Evolutionary conservation across 352 stramenopile species (phyloP), one percentile per base, ranked within the genome.

Genomic region (Phytopythium litorale): DNA sequence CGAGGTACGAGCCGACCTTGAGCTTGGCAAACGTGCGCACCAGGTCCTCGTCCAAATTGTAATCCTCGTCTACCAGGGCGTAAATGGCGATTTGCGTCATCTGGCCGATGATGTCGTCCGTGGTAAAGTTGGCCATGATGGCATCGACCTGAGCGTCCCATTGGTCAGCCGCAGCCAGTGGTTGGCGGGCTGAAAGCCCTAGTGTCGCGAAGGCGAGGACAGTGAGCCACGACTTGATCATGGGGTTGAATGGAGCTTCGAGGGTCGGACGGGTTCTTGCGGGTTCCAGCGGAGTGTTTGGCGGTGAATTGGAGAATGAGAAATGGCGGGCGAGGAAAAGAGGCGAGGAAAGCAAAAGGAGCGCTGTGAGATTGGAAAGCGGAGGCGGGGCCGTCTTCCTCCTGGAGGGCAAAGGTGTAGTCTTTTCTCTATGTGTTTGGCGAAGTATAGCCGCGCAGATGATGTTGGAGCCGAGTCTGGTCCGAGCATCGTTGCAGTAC

Each of bases 61-160:
- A 35, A 15, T 63, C 57, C 0, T 8, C 13, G 38, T 76, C 65
- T 19, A 94, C 60, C 9, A 96, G 65, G 2, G 75, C 67, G 51
- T 72, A 79, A 35, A 94, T 76, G 55, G 92, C 82, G 32, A 95
- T 75, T 67, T 97, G 88, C 13, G 83, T 79, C 85, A 97, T 93
- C 65, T 97, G 87, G 2, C 85, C 85, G 25, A 97, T 66, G 62
- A 81, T 78, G 35, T 58, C 58, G 19, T 57, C 48, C 30, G 46
- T 56, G 9, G 58, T 40, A 21, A 57, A 70, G 43, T 60, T 70
- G 18, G 68, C 68, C 38, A 75, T 72, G 58, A 75, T 70, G 25
- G 66, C 65, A 46, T 75, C 68, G 28, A 60, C 71, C 42, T 70
- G 65, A n/a, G 68, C 61, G 58, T 68, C 69, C 69, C 69, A 72